A percentile compares a stretch with the other conserved stretches of the same genome.
Evolutionary conservation across 2,329 filamentous ascomycete genomes (phyloP).

Genomic region (Apiospora phragmitis): DNA sequence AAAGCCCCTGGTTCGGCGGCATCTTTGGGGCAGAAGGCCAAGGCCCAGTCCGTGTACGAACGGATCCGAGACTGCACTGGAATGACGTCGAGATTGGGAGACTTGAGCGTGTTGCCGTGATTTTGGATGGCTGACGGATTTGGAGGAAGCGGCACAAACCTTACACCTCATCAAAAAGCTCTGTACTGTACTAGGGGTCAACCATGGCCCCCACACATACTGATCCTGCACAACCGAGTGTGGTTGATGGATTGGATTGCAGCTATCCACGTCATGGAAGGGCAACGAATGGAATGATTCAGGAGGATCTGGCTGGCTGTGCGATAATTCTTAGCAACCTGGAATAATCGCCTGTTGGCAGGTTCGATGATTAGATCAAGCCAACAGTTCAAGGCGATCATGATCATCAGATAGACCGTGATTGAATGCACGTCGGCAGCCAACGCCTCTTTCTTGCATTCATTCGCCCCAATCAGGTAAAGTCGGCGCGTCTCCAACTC

Average conservation of each 20-base stretch:
- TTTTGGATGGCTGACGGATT: neutral
- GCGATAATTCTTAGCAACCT: too few species aligned
- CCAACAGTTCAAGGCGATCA: neutral
- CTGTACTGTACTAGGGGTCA: neutral
- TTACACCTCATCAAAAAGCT: neutral
- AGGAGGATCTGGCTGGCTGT: neutral
- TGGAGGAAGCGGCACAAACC: neutral
- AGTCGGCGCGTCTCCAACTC: neutral
- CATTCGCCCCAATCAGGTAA: neutral
- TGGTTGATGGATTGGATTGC: neutral
- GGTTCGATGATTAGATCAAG: neutral
- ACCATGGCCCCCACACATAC: neutral
- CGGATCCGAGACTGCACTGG: conserved; percentile 40
- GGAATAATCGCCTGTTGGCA: neutral
- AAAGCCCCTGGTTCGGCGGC: conserved; percentile 27
- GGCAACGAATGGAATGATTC: neutral
- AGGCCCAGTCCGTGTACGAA: conserved; percentile 32
- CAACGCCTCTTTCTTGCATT: neutral
- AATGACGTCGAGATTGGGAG: conserved; percentile 36
- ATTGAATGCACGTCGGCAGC: neutral
- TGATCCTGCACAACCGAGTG: neutral
- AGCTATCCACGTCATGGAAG: neutral
- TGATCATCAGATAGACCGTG: neutral
- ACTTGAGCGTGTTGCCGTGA: conserved; percentile 20
- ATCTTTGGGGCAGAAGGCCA: conserved; percentile 29